A percentile compares a stretch with the other conserved stretches of the same genome.
Evolutionary conservation across 2,329 filamentous ascomycete genomes (phyloP).

Genomic region (Coccinonectria pachysandricola): DNA sequence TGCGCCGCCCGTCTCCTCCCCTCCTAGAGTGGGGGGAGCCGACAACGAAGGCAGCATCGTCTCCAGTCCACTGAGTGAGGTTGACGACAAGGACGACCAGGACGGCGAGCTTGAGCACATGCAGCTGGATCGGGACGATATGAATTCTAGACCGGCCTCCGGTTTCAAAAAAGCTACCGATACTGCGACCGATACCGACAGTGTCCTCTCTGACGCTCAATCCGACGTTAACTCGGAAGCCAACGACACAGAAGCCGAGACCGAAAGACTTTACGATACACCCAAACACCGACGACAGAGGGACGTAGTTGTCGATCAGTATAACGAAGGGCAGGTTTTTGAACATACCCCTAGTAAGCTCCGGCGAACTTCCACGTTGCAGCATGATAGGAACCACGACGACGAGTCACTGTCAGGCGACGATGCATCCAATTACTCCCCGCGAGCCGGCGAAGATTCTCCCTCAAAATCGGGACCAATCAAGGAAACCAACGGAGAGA

Average conservation of each 20-base stretch:
- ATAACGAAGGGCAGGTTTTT: constrained; percentile 42
- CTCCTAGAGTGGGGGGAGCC: constrained; percentile 24
- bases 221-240: constrained; percentile 30
- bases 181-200: constrained; percentile 36
- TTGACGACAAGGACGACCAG: constrained; percentile 68
- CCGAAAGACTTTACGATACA: constrained; percentile 85
- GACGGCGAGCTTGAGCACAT: constrained; percentile 57
- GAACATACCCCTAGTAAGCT: constrained; percentile 71
- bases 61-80: constrained; percentile 88
- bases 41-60: constrained; percentile 57
- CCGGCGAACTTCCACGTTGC: constrained; percentile 36
- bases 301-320: constrained; percentile 49
- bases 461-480: constrained; percentile 23
- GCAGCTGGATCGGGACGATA: constrained; percentile 31
- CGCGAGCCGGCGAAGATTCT: constrained; percentile 27
- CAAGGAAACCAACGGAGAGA: constrained; percentile 20
- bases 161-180: constrained; percentile 17
- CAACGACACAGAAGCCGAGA: constrained; percentile 78
- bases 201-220: constrained; percentile 45
- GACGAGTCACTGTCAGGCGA: constrained; percentile 33
- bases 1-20: constrained; percentile 38
- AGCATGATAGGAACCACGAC: constrained; percentile 27
- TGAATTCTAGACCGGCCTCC: constrained; percentile 19
- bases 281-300: constrained; percentile 57
- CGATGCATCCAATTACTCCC: constrained; percentile 29